These are phyloP conservation scores for Selenicereus undatus DNA, from an alignment of 148 eudicot genomes.

Conservation along the genomic window DNA sequence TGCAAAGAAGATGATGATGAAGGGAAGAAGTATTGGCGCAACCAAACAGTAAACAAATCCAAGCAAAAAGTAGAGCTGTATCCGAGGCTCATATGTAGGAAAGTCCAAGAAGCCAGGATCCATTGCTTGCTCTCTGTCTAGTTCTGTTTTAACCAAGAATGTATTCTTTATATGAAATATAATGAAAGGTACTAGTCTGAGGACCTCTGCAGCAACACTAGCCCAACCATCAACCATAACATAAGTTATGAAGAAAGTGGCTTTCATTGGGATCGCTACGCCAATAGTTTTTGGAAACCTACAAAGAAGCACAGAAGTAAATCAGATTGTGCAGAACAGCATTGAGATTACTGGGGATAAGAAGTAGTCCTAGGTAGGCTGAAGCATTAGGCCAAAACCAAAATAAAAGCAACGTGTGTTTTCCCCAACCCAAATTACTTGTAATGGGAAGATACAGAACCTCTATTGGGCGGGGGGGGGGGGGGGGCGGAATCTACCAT, in stretches of 20 bases:
- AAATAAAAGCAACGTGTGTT: background rate
- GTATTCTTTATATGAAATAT: constrained; percentile 51
- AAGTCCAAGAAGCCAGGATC: constrained; percentile 60
- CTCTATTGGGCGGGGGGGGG: no score
- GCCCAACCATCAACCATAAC: constrained; percentile 77
- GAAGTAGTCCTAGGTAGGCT: background rate
- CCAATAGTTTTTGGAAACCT: constrained; percentile 65
- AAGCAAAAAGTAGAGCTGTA: constrained; percentile 60
- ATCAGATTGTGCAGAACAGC: background rate
- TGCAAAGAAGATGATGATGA: constrained; percentile 62
- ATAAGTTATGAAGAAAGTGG: constrained; percentile 64
- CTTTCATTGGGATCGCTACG: constrained; percentile 65
- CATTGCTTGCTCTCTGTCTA: constrained; percentile 58
- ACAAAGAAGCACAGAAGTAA: constrained; percentile 10
- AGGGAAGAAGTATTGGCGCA: constrained; percentile 59
- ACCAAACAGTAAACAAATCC: constrained; percentile 51
- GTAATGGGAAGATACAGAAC: background rate
- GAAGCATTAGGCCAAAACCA: background rate
- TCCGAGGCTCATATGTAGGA: constrained; percentile 52
- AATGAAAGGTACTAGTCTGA: constrained; percentile 48
- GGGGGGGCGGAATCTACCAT: no score
- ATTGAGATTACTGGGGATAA: background rate
- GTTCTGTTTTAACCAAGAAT: constrained; percentile 59
- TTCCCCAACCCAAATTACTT: background rate
- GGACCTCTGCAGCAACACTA: constrained; percentile 58